Percentiles rank a stretch among this genome's conserved stretches.
phyloP scores from a whole-genome alignment of 371 early-diverging fungal species.

The Coemansia sp. region DNA sequence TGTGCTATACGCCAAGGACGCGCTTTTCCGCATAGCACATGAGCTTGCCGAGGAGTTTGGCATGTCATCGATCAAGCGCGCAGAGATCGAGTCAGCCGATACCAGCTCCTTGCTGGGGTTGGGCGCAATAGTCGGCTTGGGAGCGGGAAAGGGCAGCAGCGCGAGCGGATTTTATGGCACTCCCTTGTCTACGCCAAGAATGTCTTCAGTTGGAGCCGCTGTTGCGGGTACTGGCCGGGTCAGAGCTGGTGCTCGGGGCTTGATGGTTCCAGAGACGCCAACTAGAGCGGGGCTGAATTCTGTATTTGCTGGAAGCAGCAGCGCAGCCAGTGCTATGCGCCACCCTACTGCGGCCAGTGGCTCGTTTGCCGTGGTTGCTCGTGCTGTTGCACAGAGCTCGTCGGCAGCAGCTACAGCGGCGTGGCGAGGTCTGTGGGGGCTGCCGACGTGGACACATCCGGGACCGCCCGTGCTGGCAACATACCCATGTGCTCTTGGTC shows the following conservation, averaged over 20 bases:
- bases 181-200: slow-evolving; percentile 14
- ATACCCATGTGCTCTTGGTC: slow-evolving; percentile 46
- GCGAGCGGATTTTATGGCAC: background rate
- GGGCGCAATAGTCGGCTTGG: no score
- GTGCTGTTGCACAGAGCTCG: slow-evolving; percentile 28
- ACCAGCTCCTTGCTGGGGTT: slow-evolving; percentile 8
- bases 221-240: slow-evolving; percentile 31
- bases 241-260: slow-evolving; percentile 38
- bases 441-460: slow-evolving; percentile 47
- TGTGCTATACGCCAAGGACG: slow-evolving; percentile 28
- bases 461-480: slow-evolving; percentile 46
- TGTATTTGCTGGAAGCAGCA: no score
- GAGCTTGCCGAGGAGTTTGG: slow-evolving; percentile 50
- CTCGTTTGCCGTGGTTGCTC: slow-evolving; percentile 9
- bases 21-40: slow-evolving; percentile 44
- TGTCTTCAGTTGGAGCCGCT: slow-evolving; percentile 21
- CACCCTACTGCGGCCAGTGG: no score
- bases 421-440: slow-evolving; percentile 49
- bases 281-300: slow-evolving; percentile 4
- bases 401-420: slow-evolving; percentile 29
- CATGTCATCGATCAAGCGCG: slow-evolving; percentile 41
- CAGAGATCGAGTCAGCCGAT: slow-evolving; percentile 42
- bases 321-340: slow-evolving; percentile 3
- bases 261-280: slow-evolving; percentile 43
- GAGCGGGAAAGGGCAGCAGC: no score